Base-by-base conservation (phyloP, 2,329 filamentous ascomycete genomes). In the Colletotrichum orchidophilum region DNA sequence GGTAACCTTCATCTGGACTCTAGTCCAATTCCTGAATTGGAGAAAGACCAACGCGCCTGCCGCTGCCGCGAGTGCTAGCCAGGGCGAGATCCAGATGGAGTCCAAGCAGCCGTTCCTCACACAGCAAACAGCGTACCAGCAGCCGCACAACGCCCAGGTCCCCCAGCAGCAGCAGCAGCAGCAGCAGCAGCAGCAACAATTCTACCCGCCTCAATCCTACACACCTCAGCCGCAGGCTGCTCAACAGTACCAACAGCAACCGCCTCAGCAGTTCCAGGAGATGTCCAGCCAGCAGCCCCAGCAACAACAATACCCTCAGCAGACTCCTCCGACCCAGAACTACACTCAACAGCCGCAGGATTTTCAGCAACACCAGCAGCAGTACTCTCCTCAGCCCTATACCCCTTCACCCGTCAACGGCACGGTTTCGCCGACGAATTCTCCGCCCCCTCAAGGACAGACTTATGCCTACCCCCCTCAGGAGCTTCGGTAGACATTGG, bases 1-100 rank as follows among this genome's bases (percentile, higher is more conserved):
- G 39, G 79, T 75, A 11, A 78, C 79, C 39, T 81, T 83, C 29
- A 76, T 77, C 64, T 83, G 78, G 78, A 80, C 78, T 33, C 63
- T 83, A 5, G 59, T 81, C 27, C 74, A 76, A 70, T 83, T 80
- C 74, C 62, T 83, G 46, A 71, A 74, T 0, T 80, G 78, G n/a
- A 82, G 82, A 68, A 84, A 82, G 75, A 58, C 59, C 49, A 55
- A 35, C n/a, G 64, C 70, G 29, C 64, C 63, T 18, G 73, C 64
- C 11, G 33, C 73, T 3, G 42, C 70, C 0, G 63, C 60, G 21
- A 66, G 71, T 1, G 73, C 72, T 21, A 57, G 60, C 33, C 74
- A 77, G 71, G 77, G 74, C 54, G 76, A 78, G 73, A 78, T 80
- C 72, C 79, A 80, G 78, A 80, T 83, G 74, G 75, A 76, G 70